Percentiles rank a stretch among this genome's conserved stretches.
Evolutionary conservation across 805 yeast genomes (phyloP).

Genomic region (Sugiyamaella lignohabitans): DNA sequence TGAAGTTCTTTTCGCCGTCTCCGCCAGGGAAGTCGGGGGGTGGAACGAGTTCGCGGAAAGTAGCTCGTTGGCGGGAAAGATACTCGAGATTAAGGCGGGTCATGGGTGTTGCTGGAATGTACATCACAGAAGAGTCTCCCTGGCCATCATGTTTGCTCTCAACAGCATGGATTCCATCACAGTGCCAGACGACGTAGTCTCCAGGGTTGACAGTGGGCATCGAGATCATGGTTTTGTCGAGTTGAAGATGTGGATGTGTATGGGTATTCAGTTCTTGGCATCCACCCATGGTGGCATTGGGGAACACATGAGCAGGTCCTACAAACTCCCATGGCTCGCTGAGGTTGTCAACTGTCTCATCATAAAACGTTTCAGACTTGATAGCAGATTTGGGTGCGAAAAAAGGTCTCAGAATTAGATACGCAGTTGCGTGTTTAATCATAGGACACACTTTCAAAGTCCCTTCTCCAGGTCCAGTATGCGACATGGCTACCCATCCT

Average conservation of each 20-base stretch:
- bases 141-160: slow-evolving; percentile 34
- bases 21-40: slow-evolving; percentile 27
- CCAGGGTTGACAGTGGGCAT: slow-evolving; percentile 39
- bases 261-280: slow-evolving; percentile 31
- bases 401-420: slow-evolving; percentile 38
- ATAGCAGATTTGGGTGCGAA: slow-evolving; percentile 20
- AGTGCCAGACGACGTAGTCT: slow-evolving; percentile 41
- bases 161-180: slow-evolving; percentile 38
- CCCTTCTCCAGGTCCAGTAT: slow-evolving; percentile 36
- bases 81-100: slow-evolving; percentile 18
- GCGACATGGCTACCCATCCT: slow-evolving; percentile 40
- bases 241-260: slow-evolving; percentile 35
- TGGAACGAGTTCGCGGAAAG: slow-evolving; percentile 17
- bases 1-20: slow-evolving; percentile 12
- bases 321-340: slow-evolving; percentile 21
- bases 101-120: slow-evolving; percentile 35
- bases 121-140: slow-evolving; percentile 36
- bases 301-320: slow-evolving; percentile 29
- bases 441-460: slow-evolving; percentile 36
- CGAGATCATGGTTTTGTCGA: slow-evolving; percentile 30
- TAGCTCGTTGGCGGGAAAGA: slow-evolving; percentile 17
- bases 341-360: not conserved
- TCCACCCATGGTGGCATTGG: slow-evolving; percentile 36
- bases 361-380: not conserved
- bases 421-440: slow-evolving; percentile 35